These are phyloP conservation scores for Candida xiaguanensis DNA, from an alignment of 805 yeast genomes.

Conservation along the genomic window DNA sequence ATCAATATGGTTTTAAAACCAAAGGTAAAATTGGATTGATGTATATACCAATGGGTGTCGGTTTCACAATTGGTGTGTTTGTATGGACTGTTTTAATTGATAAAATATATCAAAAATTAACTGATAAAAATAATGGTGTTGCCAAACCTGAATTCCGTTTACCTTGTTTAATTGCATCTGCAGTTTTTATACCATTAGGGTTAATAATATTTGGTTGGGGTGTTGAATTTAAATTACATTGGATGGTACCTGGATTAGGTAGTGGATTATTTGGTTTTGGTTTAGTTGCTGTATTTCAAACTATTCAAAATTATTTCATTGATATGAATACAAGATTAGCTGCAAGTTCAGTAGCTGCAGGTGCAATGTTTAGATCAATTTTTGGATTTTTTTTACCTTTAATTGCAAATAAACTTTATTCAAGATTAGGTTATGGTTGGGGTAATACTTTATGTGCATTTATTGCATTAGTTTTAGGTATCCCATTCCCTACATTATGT, in stretches of 20 bases:
- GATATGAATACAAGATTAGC: conserved; percentile 36
- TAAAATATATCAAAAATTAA: conserved; percentile 21
- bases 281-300: conserved; percentile 34
- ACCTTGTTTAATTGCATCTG: conserved; percentile 32
- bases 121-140: conserved; percentile 25
- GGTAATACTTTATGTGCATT: conserved; percentile 38
- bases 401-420: conserved; percentile 36
- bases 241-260: conserved; percentile 39
- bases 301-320: conserved; percentile 34
- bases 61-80: conserved; percentile 29
- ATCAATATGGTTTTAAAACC: conserved; percentile 27
- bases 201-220: conserved; percentile 42
- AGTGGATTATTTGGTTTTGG: conserved; percentile 35
- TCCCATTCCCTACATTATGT: conserved; percentile 37
- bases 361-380: conserved; percentile 36
- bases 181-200: conserved; percentile 33
- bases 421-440: conserved; percentile 34
- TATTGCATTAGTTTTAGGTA: conserved; percentile 29
- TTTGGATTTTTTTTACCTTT: conserved; percentile 39
- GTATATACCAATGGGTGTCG: conserved; percentile 39
- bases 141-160: conserved; percentile 36
- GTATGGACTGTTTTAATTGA: conserved; percentile 28
- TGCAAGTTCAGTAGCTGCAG: conserved; percentile 39
- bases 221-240: conserved; percentile 29
- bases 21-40: conserved; percentile 31